A percentile compares a stretch with the other conserved stretches of the same genome.
Evolutionary conservation across 192 early-diverging fungal species (phyloP).

Genomic region (Spizellomyces punctatus): DNA sequence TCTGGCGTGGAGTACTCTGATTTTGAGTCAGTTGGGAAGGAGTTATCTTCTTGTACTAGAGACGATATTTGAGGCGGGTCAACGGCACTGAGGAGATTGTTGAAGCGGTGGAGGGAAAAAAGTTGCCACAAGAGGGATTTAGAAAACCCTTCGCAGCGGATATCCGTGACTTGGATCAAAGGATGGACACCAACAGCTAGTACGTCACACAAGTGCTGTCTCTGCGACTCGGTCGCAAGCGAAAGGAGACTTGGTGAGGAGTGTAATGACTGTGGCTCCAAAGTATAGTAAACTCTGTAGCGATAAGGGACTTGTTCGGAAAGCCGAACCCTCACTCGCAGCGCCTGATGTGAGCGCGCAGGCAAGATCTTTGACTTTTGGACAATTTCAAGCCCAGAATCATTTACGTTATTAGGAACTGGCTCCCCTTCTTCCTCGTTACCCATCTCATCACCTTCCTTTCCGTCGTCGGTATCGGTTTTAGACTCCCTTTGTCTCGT

Average conservation of each 20-base stretch:
- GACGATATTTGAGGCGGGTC: not conserved
- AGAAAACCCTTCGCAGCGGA: conserved; percentile 49
- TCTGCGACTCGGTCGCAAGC: conserved; percentile 9
- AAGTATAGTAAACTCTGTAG: conserved; percentile 43
- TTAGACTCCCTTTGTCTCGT: not conserved
- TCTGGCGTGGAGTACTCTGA: not conserved
- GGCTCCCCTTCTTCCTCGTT: conserved; percentile 1
- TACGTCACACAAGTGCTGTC: conserved; percentile 44
- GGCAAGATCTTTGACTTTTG: conserved; percentile 37
- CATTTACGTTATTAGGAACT: conserved; percentile 22
- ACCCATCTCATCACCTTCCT: not conserved
- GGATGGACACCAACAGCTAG: conserved; percentile 53
- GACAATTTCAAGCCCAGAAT: conserved; percentile 44
- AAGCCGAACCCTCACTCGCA: conserved; percentile 48
- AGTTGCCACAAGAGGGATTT: conserved; percentile 54
- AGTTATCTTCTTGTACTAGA: not conserved
- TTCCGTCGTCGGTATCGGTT: not conserved
- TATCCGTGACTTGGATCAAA: conserved; percentile 50
- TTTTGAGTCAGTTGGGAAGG: conserved; percentile 38
- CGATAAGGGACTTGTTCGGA: conserved; percentile 36
- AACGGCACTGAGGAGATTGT: conserved; percentile 36
- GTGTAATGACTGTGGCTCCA: conserved; percentile 27
- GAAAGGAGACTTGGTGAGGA: not conserved
- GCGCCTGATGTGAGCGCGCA: conserved; percentile 48
- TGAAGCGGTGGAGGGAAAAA: conserved; percentile 52